Evolutionary conservation across 768 basidiomycete species (phyloP).

Genomic region (Leccinum uliginosum): DNA sequence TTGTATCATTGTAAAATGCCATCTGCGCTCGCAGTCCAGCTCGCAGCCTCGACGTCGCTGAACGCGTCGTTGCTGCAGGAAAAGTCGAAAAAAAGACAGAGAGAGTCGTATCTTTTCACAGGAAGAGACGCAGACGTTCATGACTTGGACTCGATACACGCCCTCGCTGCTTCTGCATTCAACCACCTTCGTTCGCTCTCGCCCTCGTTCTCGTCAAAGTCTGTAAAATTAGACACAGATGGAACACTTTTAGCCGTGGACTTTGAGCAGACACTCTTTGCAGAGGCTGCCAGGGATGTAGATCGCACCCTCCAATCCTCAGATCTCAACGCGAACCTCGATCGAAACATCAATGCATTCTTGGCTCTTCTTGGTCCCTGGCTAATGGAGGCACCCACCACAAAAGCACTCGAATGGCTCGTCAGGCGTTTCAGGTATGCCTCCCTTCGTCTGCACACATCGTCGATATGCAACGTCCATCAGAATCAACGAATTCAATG

Average conservation of each 20-base stretch:
- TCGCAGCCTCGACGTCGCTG: constrained; percentile 73
- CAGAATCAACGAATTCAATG: constrained; percentile 93
- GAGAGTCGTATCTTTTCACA: constrained; percentile 86
- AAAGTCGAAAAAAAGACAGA: constrained; percentile 51
- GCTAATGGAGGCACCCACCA: constrained; percentile 75
- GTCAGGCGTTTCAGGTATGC: constrained; percentile 85
- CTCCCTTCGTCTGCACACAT: not conserved
- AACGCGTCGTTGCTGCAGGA: constrained; percentile 72
- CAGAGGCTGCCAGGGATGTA: constrained; percentile 63
- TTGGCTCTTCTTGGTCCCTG: constrained; percentile 72
- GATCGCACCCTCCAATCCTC: constrained; percentile 75
- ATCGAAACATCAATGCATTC: constrained; percentile 57
- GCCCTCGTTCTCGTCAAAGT: constrained; percentile 37
- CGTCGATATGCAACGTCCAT: not conserved
- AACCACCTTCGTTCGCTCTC: constrained; percentile 64
- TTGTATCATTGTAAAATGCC: constrained; percentile 41
- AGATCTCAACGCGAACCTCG: constrained; percentile 61
- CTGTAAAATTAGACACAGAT: constrained; percentile 11
- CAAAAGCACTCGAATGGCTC: constrained; percentile 90
- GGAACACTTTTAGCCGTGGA: constrained; percentile 25
- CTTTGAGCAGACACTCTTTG: constrained; percentile 75
- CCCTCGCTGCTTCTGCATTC: constrained; percentile 76
- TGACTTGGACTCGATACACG: constrained; percentile 83
- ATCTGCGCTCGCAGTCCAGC: constrained; percentile 77
- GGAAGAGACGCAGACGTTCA: constrained; percentile 77